phyloP scores from a whole-genome alignment of 371 early-diverging fungal genomes.

The Mortierella sp. region DNA sequence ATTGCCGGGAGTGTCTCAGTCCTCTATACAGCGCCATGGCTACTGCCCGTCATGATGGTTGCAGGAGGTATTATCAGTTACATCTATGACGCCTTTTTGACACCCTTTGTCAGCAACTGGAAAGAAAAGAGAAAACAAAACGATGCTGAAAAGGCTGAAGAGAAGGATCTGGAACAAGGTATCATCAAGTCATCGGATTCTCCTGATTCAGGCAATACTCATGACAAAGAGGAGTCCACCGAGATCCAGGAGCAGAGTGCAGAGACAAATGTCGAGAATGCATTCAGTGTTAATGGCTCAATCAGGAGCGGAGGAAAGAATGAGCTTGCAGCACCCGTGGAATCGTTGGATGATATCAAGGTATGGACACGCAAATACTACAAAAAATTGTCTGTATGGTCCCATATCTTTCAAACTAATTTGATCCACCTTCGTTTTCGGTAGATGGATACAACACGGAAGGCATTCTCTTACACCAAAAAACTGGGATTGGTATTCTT shows the following conservation, averaged over 20 bases:
- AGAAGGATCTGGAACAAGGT: slow-evolving; percentile 24
- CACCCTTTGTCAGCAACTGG: slow-evolving; percentile 18
- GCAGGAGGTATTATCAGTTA: slow-evolving; percentile 63
- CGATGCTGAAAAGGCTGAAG: neutral
- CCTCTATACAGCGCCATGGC: slow-evolving; percentile 61
- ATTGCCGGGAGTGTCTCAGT: slow-evolving; percentile 59
- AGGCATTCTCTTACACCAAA: slow-evolving; percentile 57
- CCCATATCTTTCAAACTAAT: neutral
- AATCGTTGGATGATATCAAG: slow-evolving; percentile 8
- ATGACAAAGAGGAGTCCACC: neutral
- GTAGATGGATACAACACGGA: slow-evolving; percentile 2
- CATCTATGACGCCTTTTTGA: slow-evolving; percentile 30
- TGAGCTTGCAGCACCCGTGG: neutral
- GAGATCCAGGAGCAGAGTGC: neutral
- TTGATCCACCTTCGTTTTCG: neutral
- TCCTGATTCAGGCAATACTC: neutral
- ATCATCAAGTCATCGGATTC: neutral
- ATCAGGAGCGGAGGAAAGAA: slow-evolving; percentile 22
- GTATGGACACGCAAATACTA: neutral
- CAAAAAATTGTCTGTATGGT: neutral
- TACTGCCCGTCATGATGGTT: slow-evolving; percentile 68
- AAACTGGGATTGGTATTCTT: slow-evolving; percentile 59
- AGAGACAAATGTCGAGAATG: neutral
- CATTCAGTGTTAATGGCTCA: slow-evolving; percentile 6
- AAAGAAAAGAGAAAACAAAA: slow-evolving; percentile 6